A percentile compares a stretch with the other conserved stretches of the same genome.
Evolutionary conservation across 495 filamentous ascomycete species (phyloP).

Genomic region (Aspergillus carlsbadensis): DNA sequence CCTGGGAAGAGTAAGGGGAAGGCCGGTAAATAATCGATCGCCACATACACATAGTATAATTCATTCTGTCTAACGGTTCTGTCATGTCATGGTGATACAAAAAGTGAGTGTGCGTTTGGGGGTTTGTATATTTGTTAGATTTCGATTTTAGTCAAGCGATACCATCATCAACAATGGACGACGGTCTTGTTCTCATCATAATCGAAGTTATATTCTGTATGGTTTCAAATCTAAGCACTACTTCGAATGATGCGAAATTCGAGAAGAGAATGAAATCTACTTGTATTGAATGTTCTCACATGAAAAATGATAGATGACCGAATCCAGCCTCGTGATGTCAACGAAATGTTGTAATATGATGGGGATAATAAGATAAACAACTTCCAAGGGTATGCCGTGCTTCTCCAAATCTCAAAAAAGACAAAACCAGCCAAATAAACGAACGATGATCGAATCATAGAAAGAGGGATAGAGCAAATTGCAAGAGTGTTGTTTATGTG

Average conservation of each 20-base stretch:
- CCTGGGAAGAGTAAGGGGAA: constrained; percentile 26
- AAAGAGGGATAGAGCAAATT: constrained; percentile 11
- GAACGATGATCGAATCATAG: constrained; percentile 12
- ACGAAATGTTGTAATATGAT: background rate
- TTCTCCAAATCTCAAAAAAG: constrained; percentile 16
- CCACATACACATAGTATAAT: constrained; percentile 14
- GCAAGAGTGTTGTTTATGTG: constrained; percentile 27
- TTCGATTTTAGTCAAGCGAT: background rate
- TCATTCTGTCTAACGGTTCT: constrained; percentile 26
- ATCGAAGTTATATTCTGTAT: too few relatives aligned
- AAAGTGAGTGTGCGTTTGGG: constrained; percentile 29
- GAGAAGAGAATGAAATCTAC: too few relatives aligned
- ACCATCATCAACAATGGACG: background rate
- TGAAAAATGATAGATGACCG: background rate
- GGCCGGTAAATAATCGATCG: constrained; percentile 41
- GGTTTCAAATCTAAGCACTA: too few relatives aligned
- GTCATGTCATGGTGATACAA: constrained; percentile 26
- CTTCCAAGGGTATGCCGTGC: constrained; percentile 23
- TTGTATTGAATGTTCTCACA: background rate
- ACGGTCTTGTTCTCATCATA: too few relatives aligned
- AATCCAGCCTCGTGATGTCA: background rate
- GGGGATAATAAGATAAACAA: background rate
- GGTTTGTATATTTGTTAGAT: constrained; percentile 22
- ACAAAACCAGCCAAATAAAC: constrained; percentile 4
- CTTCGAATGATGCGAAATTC: too few relatives aligned